Percentiles rank a stretch among this genome's conserved stretches.
Conservation (phyloP, 129 eudicot species). For the Kitagawia praeruptora region DNA sequence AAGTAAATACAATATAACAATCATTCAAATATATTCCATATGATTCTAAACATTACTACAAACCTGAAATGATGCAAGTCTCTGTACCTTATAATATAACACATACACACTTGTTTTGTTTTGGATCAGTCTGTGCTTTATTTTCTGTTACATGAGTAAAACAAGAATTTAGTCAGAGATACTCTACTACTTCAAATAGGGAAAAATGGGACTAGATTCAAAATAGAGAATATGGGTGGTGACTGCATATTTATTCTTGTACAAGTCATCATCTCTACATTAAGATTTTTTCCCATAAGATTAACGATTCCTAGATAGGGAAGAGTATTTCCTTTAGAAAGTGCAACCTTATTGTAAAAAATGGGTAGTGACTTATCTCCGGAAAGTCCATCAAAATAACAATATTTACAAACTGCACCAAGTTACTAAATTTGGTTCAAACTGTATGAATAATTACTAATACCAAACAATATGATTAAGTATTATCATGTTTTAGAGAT, state of each 20-base stretch:
- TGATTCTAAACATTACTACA: conserved; percentile 11
- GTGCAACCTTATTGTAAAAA: background rate
- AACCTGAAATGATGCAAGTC: conserved; percentile 17
- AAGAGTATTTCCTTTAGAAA: background rate
- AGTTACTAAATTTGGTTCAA: background rate
- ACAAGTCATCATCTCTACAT: background rate
- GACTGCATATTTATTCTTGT: background rate
- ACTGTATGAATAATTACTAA: background rate
- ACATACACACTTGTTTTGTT: conserved; percentile 62
- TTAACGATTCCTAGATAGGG: background rate
- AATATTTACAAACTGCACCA: background rate
- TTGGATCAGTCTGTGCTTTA: conserved; percentile 39
- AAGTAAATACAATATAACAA: background rate
- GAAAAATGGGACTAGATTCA: background rate
- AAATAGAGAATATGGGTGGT: background rate
- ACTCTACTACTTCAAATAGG: background rate
- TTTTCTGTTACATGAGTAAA: conserved; percentile 37
- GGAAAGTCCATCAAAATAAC: background rate
- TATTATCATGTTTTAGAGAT: background rate
- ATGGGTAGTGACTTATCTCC: background rate
- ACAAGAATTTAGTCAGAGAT: background rate
- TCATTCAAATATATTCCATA: background rate
- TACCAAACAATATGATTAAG: background rate
- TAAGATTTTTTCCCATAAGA: background rate
- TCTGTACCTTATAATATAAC: conserved; percentile 49